phyloP scores from a whole-genome alignment of 2,329 filamentous ascomycete species.

The Lasiodiplodia gonubiensis region DNA sequence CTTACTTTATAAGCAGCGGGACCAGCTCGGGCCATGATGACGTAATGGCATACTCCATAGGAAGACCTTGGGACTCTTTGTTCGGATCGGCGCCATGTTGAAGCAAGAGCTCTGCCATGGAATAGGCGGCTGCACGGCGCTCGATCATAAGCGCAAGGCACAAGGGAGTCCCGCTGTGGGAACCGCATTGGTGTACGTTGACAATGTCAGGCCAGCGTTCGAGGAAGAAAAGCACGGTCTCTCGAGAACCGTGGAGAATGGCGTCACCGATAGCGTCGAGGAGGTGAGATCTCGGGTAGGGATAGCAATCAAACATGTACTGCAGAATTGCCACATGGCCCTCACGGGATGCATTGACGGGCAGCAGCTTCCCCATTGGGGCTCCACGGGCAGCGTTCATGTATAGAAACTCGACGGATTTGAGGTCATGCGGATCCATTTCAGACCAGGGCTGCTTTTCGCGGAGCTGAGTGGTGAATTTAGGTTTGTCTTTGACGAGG shows the following conservation, averaged over 20 bases:
- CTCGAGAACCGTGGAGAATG: not conserved
- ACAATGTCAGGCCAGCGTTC: not conserved
- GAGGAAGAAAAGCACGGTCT: not conserved
- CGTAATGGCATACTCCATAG: not conserved
- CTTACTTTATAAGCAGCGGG: not conserved
- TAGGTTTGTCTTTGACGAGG: not conserved
- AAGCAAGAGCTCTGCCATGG: not conserved
- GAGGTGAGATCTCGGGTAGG: not conserved
- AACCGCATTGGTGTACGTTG: not conserved
- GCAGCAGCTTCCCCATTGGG: too few species aligned
- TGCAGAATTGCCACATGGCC: not conserved
- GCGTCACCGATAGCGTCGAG: not conserved
- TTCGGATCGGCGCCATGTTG: not conserved
- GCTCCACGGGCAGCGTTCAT: not conserved
- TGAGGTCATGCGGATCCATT: not conserved
- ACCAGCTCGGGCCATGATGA: not conserved
- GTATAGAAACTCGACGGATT: constrained; percentile 1
- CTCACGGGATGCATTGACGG: not conserved
- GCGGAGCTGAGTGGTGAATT: not conserved
- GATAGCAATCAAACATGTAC: not conserved
- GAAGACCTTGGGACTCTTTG: not conserved
- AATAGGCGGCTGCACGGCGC: not conserved
- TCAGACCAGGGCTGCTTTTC: not conserved
- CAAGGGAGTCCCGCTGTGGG: not conserved
- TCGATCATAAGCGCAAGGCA: not conserved